Evolutionary conservation across 2,329 filamentous ascomycete species (phyloP).

Genomic region (Fusarium sp.): DNA sequence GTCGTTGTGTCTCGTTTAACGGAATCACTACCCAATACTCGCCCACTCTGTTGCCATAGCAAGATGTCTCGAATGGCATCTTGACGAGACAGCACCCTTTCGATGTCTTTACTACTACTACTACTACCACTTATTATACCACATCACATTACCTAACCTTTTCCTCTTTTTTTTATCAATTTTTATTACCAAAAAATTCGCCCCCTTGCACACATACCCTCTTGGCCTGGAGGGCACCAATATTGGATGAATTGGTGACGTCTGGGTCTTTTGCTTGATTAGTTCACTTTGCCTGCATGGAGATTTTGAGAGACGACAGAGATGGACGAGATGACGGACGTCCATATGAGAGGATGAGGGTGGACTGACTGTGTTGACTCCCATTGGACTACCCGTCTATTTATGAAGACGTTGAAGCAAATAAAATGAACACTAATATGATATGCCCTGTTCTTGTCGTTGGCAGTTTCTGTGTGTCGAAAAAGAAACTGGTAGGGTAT

Average conservation of each 20-base stretch:
- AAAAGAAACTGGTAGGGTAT: too few species aligned
- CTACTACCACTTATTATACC: slow-evolving; percentile 33
- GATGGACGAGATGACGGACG: slow-evolving; percentile 5
- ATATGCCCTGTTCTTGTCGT: background rate
- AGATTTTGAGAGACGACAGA: slow-evolving; percentile 28
- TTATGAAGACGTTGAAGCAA: slow-evolving; percentile 26
- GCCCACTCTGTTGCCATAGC: slow-evolving; percentile 16
- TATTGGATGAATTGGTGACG: slow-evolving; percentile 28
- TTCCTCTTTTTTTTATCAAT: slow-evolving; percentile 20
- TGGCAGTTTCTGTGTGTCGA: background rate
- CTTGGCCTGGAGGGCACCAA: slow-evolving; percentile 15
- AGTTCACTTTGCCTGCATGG: slow-evolving; percentile 30
- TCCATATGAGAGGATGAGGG: slow-evolving; percentile 24
- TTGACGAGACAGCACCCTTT: slow-evolving; percentile 7
- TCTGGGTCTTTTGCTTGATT: slow-evolving; percentile 22
- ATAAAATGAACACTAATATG: slow-evolving; percentile 24
- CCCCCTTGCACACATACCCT: slow-evolving; percentile 46
- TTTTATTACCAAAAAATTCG: slow-evolving; percentile 23
- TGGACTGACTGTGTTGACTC: slow-evolving; percentile 40
- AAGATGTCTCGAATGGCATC: slow-evolving; percentile 28
- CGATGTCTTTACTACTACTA: slow-evolving; percentile 11
- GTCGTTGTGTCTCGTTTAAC: slow-evolving; percentile 35
- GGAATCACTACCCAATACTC: slow-evolving; percentile 40
- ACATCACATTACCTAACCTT: slow-evolving; percentile 33
- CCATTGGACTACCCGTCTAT: slow-evolving; percentile 6